phyloP scores from a whole-genome alignment of 768 basidiomycete genomes.

The Mycena maculata region DNA sequence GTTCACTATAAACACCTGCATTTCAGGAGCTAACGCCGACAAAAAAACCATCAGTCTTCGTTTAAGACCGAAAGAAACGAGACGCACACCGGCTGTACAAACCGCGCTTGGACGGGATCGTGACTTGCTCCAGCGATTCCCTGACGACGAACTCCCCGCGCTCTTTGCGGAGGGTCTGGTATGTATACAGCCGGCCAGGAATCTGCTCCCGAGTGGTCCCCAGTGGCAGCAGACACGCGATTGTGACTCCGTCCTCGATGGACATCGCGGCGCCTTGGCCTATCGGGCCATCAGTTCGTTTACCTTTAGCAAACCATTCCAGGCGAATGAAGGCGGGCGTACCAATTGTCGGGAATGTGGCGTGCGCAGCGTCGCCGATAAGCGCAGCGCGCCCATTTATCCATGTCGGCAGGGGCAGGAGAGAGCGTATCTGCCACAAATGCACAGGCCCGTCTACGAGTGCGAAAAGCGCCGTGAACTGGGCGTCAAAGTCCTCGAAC shows the following conservation, averaged over 20 bases:
- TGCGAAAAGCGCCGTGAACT: neutral
- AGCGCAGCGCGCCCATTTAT: neutral
- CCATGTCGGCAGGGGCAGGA: constrained; percentile 4
- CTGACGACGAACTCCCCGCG: constrained; percentile 7
- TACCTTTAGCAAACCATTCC: no score
- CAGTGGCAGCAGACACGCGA: constrained; percentile 11
- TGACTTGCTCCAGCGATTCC: constrained; percentile 9
- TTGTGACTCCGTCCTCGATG: constrained; percentile 5
- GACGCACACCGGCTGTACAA: neutral
- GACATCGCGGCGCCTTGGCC: constrained; percentile 12
- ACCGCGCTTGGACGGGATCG: neutral
- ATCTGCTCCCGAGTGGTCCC: neutral
- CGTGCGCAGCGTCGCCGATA: neutral
- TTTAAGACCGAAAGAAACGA: neutral
- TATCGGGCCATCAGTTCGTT: no score
- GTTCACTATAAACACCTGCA: neutral
- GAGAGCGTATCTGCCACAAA: constrained; percentile 11
- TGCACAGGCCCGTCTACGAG: constrained; percentile 7
- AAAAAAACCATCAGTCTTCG: neutral
- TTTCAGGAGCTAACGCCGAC: neutral
- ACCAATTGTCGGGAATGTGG: constrained; percentile 9
- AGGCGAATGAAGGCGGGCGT: no score
- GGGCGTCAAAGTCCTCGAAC: neutral
- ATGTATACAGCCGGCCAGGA: neutral
- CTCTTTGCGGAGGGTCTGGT: neutral